A percentile compares a stretch with the other conserved stretches of the same genome.
phyloP scores from a whole-genome alignment of 169 alveolate species.

The Babesia divergens region DNA sequence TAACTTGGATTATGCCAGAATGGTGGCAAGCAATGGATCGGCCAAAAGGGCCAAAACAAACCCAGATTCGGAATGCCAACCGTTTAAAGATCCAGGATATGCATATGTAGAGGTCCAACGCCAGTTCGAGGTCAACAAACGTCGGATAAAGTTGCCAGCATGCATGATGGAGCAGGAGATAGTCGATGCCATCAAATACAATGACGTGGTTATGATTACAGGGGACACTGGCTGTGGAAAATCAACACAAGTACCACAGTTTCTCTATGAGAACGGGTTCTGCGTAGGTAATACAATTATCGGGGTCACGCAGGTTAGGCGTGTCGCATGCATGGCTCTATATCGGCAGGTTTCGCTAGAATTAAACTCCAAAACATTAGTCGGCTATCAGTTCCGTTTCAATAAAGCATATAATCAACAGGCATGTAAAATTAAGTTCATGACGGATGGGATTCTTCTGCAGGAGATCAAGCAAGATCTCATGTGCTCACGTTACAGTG shows the following conservation, averaged over 20 bases:
- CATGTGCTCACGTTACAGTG: constrained; percentile 86
- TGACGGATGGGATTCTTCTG: constrained; percentile 99
- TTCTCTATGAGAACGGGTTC: constrained; percentile 91
- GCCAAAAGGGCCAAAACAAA: constrained; percentile 9
- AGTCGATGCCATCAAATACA: constrained; percentile 85
- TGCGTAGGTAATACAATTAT: constrained; percentile 71
- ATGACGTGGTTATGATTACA: constrained; percentile 89
- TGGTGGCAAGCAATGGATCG: background rate
- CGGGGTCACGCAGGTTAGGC: constrained; percentile 95
- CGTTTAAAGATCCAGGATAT: constrained; percentile 46
- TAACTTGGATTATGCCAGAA: too few relatives aligned
- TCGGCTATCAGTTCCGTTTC: constrained; percentile 69
- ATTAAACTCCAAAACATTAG: constrained; percentile 57
- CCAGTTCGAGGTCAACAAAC: constrained; percentile 67
- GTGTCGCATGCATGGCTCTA: constrained; percentile 87
- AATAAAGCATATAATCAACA: constrained; percentile 71
- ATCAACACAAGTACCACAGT: constrained; percentile 94
- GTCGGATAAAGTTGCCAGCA: constrained; percentile 82
- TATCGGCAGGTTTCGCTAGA: constrained; percentile 73
- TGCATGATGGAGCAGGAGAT: constrained; percentile 88
- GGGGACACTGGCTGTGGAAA: constrained; percentile 99
- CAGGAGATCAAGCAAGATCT: constrained; percentile 91
- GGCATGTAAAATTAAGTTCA: constrained; percentile 87
- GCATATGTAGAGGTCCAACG: constrained; percentile 59
- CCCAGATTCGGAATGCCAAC: too few relatives aligned